Evolutionary conservation across 768 basidiomycete genomes (phyloP), one percentile per base, ranked within the genome.

Genomic region (Trametes sanguinea): DNA sequence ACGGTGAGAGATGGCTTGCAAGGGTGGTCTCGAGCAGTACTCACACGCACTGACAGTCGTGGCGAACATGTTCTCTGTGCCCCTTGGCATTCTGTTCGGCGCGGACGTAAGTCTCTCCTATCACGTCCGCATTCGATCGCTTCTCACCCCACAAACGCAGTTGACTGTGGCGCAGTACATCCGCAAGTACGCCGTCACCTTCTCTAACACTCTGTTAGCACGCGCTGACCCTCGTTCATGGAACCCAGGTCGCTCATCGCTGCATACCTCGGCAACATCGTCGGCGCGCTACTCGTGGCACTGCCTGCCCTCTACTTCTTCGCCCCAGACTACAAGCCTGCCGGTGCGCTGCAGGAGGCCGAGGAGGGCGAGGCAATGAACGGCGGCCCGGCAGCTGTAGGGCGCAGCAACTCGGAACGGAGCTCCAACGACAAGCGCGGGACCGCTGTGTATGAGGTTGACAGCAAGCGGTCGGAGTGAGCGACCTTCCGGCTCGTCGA

Each of bases 51-150:
- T 22, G 45, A 16, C 48, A 87, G 87, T 88, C 9, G 75, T 88
- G 30, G 89, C 89, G 17, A 90, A 90, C 69, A 90, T 90, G 89
- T 90, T 85, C 71, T 88, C 84, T 3, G 74, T 90, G 7, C 87
- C 87, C 0, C 71, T 90, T 40, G 80, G 87, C 8, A 89, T 90
- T 37, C 85, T 90, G 81, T 85, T 89, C 67, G 81, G 85, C 27
- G 85, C 87, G 30, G 73, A 83, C 53, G 88, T 88, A 70, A 66
- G 85, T 74, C 39, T 45, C 30, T 37, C 39, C 35, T 17, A 35
- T 47, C 45, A n/a, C 27, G 33, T 16, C 33, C 37, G 54, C 51
- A 30, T 11, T 33, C 30, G 6, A 16, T 0, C 2, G n/a, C 35
- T 56, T 13, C 45, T 27, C 5, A 60, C 58, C 22, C 42, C 22